phyloP scores from a whole-genome alignment of 495 filamentous ascomycete species.

The Acidomyces sp. region DNA sequence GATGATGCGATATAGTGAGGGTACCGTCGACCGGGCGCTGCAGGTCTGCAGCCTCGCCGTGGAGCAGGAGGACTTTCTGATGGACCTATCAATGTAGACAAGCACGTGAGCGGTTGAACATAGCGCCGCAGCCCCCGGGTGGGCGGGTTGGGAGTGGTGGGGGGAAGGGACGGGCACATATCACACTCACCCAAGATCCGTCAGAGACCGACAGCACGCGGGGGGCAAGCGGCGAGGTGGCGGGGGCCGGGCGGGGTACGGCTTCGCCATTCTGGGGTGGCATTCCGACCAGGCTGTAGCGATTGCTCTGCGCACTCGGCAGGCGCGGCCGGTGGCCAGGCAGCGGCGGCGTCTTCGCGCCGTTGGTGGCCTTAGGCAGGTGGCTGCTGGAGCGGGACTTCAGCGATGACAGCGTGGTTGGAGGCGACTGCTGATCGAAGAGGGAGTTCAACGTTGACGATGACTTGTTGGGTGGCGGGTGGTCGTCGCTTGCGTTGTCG shows the following conservation, averaged over 20 bases:
- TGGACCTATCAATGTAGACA: constrained; percentile 47
- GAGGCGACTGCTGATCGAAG: constrained; percentile 44
- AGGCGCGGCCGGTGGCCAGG: constrained; percentile 17
- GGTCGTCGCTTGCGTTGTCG: constrained; percentile 13
- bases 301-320: constrained; percentile 25
- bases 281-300: constrained; percentile 35
- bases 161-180: too few species aligned
- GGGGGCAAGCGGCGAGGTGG: constrained; percentile 67
- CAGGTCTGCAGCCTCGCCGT: constrained; percentile 63
- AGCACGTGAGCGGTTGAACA: not conserved
- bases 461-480: constrained; percentile 41
- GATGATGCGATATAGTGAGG: constrained; percentile 64
- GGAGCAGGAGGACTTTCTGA: constrained; percentile 74
- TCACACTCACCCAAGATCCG: constrained; percentile 73
- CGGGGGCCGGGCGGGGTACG: constrained; percentile 32
- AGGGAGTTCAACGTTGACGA: constrained; percentile 51
- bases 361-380: constrained; percentile 36
- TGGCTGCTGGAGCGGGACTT: constrained; percentile 40
- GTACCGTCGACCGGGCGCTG: constrained; percentile 64
- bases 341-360: constrained; percentile 31
- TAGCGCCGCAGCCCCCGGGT: too few species aligned
- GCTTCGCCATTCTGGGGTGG: constrained; percentile 39
- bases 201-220: constrained; percentile 63
- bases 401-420: constrained; percentile 46
- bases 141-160: too few species aligned